Evolutionary conservation across 2,329 filamentous ascomycete species (phyloP).

Genomic region (Botrytis aclada): DNA sequence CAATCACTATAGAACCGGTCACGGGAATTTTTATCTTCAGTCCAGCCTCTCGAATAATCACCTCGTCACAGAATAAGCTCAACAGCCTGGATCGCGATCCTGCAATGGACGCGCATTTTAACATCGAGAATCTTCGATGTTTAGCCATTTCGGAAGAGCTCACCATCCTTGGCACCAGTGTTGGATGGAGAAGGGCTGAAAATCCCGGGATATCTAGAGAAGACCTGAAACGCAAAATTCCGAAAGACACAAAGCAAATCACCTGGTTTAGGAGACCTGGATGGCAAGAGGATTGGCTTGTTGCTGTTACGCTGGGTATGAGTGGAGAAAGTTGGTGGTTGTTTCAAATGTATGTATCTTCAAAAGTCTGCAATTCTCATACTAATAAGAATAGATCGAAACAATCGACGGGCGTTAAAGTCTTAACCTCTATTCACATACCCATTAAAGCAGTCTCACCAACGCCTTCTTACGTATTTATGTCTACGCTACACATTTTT

Average conservation of each 20-base stretch:
- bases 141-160: conserved; percentile 60
- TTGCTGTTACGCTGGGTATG: conserved; percentile 68
- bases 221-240: conserved; percentile 56
- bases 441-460: conserved; percentile 33
- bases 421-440: conserved; percentile 30
- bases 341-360: conserved; percentile 51
- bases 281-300: conserved; percentile 72
- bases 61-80: conserved; percentile 60
- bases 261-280: conserved; percentile 67
- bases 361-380: neutral
- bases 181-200: conserved; percentile 57
- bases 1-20: conserved; percentile 69
- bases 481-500: conserved; percentile 39
- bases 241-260: conserved; percentile 59
- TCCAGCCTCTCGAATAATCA: conserved; percentile 57
- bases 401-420: conserved; percentile 24
- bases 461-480: conserved; percentile 36
- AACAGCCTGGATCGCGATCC: conserved; percentile 56
- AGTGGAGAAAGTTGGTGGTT: conserved; percentile 79
- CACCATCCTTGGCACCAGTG: conserved; percentile 55
- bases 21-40: conserved; percentile 73
- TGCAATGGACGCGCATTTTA: conserved; percentile 53
- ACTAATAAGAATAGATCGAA: conserved; percentile 20
- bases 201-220: conserved; percentile 47
- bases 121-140: conserved; percentile 61